Evolutionary conservation across 2,329 filamentous ascomycete genomes (phyloP).

Genomic region (Calonectria montana): DNA sequence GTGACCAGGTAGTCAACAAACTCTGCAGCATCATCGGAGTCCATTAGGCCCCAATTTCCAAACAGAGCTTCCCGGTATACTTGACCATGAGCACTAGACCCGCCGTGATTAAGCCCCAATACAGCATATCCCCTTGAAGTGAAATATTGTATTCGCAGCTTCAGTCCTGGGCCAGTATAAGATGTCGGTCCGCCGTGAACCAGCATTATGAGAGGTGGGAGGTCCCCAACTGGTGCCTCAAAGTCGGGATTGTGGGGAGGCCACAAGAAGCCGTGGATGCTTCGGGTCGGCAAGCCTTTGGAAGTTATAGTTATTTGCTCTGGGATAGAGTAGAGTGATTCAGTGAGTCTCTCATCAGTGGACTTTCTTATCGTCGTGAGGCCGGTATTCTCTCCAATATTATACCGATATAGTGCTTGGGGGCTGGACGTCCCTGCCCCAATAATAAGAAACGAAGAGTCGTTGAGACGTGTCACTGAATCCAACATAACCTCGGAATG

Average conservation of each 20-base stretch:
- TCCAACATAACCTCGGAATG: conserved; percentile 50
- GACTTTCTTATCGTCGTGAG: conserved; percentile 48
- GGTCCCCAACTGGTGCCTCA: conserved; percentile 47
- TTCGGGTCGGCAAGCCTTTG: conserved; percentile 41
- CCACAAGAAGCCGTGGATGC: conserved; percentile 60
- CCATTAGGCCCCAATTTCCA: conserved; percentile 61
- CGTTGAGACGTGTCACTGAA: conserved; percentile 48
- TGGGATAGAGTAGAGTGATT: conserved; percentile 50
- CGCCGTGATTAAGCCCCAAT: conserved; percentile 63
- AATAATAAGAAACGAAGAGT: conserved; percentile 51
- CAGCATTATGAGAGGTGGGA: conserved; percentile 61
- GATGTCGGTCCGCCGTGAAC: conserved; percentile 65
- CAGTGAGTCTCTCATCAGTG: conserved; percentile 45
- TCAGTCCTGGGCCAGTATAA: conserved; percentile 55
- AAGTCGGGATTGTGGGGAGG: conserved; percentile 60
- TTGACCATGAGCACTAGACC: conserved; percentile 62
- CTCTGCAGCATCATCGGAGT: conserved; percentile 62
- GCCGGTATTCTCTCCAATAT: conserved; percentile 39
- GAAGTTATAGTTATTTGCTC: conserved; percentile 48
- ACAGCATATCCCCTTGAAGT: conserved; percentile 66
- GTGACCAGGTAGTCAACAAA: conserved; percentile 55
- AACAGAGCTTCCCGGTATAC: conserved; percentile 62
- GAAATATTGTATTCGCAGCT: conserved; percentile 61
- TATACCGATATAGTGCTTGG: conserved; percentile 49
- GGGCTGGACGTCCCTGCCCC: conserved; percentile 48